Evolutionary conservation across 306 rosid species (phyloP).

Genomic region (Ormosia semicastrata): DNA sequence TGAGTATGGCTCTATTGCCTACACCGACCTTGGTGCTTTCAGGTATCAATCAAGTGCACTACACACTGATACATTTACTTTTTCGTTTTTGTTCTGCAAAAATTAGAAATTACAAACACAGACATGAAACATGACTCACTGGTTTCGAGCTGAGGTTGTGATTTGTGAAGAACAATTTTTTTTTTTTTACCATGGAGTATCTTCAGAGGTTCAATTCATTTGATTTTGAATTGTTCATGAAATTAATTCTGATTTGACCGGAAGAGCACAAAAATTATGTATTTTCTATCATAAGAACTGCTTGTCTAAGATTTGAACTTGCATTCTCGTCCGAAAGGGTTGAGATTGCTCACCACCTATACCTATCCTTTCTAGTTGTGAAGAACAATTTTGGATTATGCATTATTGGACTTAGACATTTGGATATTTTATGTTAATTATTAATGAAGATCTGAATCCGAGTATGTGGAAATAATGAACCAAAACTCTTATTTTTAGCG

Average conservation of each 20-base stretch:
- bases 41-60: conserved; percentile 38
- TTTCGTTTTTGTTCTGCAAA: not conserved
- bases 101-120: not conserved
- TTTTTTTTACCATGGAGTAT: too few relatives aligned
- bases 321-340: too few relatives aligned
- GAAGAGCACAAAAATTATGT: too few relatives aligned
- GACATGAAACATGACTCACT: not conserved
- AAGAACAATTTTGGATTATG: not conserved
- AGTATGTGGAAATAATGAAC: not conserved
- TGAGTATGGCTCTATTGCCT: conserved; percentile 65
- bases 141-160: not conserved
- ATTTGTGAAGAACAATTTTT: not conserved
- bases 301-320: too few relatives aligned
- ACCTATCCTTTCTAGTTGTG: not conserved
- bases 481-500: not conserved
- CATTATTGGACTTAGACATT: not conserved
- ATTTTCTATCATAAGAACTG: too few relatives aligned
- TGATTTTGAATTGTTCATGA: too few relatives aligned
- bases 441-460: not conserved
- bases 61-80: not conserved
- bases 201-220: too few relatives aligned
- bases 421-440: not conserved
- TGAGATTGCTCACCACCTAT: too few relatives aligned
- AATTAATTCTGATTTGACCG: too few relatives aligned
- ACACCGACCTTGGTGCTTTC: conserved; percentile 75